phyloP scores from a whole-genome alignment of 192 early-diverging fungal genomes.

The Coemansia sp. region DNA sequence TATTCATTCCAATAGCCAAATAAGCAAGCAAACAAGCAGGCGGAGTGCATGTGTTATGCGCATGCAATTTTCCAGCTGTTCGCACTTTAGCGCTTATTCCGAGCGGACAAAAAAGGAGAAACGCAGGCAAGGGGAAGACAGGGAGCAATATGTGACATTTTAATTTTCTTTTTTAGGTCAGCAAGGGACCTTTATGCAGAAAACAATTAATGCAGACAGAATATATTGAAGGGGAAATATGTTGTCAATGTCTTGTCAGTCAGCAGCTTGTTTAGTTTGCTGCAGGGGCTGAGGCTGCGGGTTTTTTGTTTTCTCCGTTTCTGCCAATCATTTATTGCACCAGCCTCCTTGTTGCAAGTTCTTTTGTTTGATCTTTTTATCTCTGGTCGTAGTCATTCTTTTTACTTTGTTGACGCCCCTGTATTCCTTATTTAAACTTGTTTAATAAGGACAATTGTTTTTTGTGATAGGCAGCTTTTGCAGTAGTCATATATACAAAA shows the following conservation, averaged over 20 bases:
- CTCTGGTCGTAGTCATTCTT: neutral
- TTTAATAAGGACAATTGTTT: no score
- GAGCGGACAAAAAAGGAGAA: neutral
- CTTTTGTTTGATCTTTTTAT: neutral
- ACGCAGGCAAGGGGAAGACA: neutral
- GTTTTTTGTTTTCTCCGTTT: neutral
- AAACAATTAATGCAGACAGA: neutral
- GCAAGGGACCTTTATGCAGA: conserved; percentile 5
- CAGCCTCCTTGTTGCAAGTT: neutral
- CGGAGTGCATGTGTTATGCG: no score
- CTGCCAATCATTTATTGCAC: neutral
- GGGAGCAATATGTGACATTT: neutral
- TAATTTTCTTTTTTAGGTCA: conserved; percentile 3
- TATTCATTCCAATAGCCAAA: no score
- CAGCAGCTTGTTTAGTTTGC: neutral
- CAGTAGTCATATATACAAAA: no score
- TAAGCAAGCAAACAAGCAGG: no score
- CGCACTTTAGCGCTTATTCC: neutral
- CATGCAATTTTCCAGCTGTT: no score
- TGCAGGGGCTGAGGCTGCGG: conserved; percentile 10
- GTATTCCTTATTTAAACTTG: no score
- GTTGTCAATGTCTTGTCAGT: conserved; percentile 1
- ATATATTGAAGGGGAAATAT: neutral
- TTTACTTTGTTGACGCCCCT: no score
- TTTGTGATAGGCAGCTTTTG: no score